A percentile compares a stretch with the other conserved stretches of the same genome.
phyloP scores from a whole-genome alignment of 805 yeast genomes.

The Pichia nakasei region DNA sequence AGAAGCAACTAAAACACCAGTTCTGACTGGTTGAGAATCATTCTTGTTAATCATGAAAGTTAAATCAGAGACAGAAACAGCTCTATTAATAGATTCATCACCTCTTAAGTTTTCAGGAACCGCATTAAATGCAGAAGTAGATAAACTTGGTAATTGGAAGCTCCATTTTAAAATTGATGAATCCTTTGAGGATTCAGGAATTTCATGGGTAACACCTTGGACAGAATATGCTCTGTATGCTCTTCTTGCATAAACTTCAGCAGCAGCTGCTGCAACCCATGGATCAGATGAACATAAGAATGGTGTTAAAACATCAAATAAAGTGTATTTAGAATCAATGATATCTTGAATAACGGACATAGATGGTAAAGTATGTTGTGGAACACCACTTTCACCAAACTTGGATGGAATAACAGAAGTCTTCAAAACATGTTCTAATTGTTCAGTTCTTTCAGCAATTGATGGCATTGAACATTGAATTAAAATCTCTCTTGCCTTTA shows the following conservation, averaged over 20 bases:
- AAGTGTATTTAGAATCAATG: slow-evolving; percentile 92
- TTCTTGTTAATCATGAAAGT: slow-evolving; percentile 68
- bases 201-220: slow-evolving; percentile 59
- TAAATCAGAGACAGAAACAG: slow-evolving; percentile 88
- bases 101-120: slow-evolving; percentile 29
- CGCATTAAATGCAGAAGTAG: slow-evolving; percentile 67
- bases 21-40: slow-evolving; percentile 65
- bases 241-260: slow-evolving; percentile 92
- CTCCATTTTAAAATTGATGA: slow-evolving; percentile 78
- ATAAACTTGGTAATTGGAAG: slow-evolving; percentile 71
- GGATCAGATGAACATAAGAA: slow-evolving; percentile 78
- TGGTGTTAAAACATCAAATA: slow-evolving; percentile 91
- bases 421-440: slow-evolving; percentile 89
- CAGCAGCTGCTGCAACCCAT: slow-evolving; percentile 90
- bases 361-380: slow-evolving; percentile 74
- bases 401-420: slow-evolving; percentile 83
- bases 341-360: slow-evolving; percentile 77
- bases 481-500: slow-evolving; percentile 91
- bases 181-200: slow-evolving; percentile 34
- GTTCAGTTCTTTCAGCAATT: slow-evolving; percentile 91
- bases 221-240: slow-evolving; percentile 95
- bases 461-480: slow-evolving; percentile 97
- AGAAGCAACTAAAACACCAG: slow-evolving; percentile 77
- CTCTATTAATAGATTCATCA: slow-evolving; percentile 56
- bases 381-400: slow-evolving; percentile 73